Conservation (phyloP, 495 filamentous ascomycete species). For the Monascus purpureus region DNA sequence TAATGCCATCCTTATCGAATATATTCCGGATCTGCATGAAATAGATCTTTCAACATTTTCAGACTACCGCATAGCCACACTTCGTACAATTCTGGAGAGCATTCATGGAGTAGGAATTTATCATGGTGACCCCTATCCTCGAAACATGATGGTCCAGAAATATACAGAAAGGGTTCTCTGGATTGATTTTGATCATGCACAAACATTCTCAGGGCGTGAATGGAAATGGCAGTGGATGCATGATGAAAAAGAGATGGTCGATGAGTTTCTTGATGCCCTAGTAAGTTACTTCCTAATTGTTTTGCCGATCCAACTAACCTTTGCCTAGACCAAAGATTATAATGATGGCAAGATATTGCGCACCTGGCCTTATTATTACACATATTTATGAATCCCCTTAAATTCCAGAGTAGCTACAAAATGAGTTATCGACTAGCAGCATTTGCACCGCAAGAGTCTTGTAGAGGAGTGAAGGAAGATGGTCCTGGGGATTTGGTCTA, state of each 20-base stretch:
- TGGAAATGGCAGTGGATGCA: conserved; percentile 4
- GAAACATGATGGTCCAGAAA: conserved; percentile 12
- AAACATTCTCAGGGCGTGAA: conserved; percentile 9
- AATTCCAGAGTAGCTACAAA: too few relatives aligned
- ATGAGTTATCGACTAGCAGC: too few relatives aligned
- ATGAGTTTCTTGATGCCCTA: conserved; percentile 10
- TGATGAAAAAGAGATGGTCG: conserved; percentile 8
- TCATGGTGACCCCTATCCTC: conserved; percentile 10
- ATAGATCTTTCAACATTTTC: conserved; percentile 12
- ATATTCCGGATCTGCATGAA: conserved; percentile 9
- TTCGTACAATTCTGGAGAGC: conserved; percentile 9
- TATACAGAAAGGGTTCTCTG: conserved; percentile 9
- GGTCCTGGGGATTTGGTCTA: too few relatives aligned
- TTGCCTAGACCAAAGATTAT: conserved; percentile 8
- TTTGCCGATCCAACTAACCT: conserved; percentile 1
- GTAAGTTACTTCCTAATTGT: conserved; percentile 3
- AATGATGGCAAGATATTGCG: conserved; percentile 6
- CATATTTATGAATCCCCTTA: too few relatives aligned
- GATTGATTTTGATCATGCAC: conserved; percentile 16
- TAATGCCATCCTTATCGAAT: conserved; percentile 15
- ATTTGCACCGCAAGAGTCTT: too few relatives aligned
- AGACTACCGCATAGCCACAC: conserved; percentile 1
- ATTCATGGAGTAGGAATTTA: conserved; percentile 9
- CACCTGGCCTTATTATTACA: conserved; percentile 10
- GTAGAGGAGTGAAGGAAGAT: too few relatives aligned